These are phyloP conservation scores for Suillus americanus DNA, from an alignment of 768 basidiomycete species.

Conservation along the genomic window DNA sequence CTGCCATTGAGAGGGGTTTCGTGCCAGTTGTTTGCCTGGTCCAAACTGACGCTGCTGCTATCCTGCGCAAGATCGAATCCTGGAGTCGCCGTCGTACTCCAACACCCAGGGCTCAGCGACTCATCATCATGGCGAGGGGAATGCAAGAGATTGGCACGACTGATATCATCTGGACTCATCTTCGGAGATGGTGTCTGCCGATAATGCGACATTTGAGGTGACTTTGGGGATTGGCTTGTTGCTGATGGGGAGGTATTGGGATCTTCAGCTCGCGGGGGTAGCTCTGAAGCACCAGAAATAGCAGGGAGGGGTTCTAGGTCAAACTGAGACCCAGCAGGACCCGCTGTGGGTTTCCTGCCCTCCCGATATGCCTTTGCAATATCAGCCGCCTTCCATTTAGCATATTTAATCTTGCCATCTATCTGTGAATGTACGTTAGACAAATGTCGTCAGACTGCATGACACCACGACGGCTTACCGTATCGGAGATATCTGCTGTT, in stretches of 20 bases:
- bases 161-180: constrained; percentile 29
- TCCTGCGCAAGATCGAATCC: constrained; percentile 40
- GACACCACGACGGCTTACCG: constrained; percentile 39
- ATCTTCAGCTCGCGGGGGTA: constrained; percentile 20
- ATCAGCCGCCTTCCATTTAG: constrained; percentile 97
- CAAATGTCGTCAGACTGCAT: neutral
- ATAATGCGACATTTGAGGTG: constrained; percentile 13
- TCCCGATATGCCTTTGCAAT: constrained; percentile 95
- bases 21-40: constrained; percentile 26
- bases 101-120: constrained; percentile 52
- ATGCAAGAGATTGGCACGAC: constrained; percentile 28
- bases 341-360: constrained; percentile 79
- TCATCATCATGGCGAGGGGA: constrained; percentile 29
- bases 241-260: constrained; percentile 27
- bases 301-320: constrained; percentile 20
- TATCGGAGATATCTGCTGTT: constrained; percentile 53
- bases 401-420: constrained; percentile 87
- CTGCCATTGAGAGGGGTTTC: constrained; percentile 30
- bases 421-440: constrained; percentile 46
- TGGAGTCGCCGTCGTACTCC: constrained; percentile 80
- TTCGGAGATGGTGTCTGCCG: constrained; percentile 33
- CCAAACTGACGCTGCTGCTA: constrained; percentile 17
- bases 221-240: constrained; percentile 23
- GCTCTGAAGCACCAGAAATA: constrained; percentile 11
- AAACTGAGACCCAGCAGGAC: constrained; percentile 56